These are phyloP conservation scores for Collybiopsis luxurians DNA, from an alignment of 768 basidiomycete species.

Conservation along the genomic window DNA sequence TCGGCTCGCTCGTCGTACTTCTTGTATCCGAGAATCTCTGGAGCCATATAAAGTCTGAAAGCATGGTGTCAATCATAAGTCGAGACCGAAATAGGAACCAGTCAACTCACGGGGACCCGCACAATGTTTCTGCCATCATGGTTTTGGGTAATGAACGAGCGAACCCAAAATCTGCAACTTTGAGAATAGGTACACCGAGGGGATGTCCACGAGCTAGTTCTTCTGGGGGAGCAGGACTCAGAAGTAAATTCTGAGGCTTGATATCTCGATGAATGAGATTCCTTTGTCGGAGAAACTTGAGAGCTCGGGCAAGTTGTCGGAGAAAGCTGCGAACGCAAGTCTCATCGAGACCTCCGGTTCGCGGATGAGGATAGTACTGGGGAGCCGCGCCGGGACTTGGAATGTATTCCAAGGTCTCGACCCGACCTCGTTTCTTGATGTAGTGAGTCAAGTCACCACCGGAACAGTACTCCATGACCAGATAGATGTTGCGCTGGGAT, in stretches of 20 bases:
- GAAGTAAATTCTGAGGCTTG: conserved; percentile 95
- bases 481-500: conserved; percentile 79
- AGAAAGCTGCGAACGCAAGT: conserved; percentile 90
- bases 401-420: conserved; percentile 83
- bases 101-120: conserved; percentile 85
- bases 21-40: conserved; percentile 94
- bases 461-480: conserved; percentile 97
- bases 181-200: conserved; percentile 88
- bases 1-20: conserved; percentile 98
- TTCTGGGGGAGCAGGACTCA: conserved; percentile 77
- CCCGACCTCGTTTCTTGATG: conserved; percentile 95
- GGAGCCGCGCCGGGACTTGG: conserved; percentile 66
- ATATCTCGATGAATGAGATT: conserved; percentile 96
- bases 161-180: conserved; percentile 98
- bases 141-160: conserved; percentile 88
- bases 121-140: conserved; percentile 96
- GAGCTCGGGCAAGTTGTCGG: conserved; percentile 87
- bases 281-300: conserved; percentile 86
- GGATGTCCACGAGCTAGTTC: conserved; percentile 89
- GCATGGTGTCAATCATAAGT: not conserved
- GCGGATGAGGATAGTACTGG: conserved; percentile 89
- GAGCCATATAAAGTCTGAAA: conserved; percentile 93
- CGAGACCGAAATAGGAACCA: not conserved
- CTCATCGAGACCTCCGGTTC: conserved; percentile 87
- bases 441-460: conserved; percentile 96